These are phyloP conservation scores for Jamesozyma lodderae DNA, from an alignment of 805 yeast genomes.

Conservation along the genomic window DNA sequence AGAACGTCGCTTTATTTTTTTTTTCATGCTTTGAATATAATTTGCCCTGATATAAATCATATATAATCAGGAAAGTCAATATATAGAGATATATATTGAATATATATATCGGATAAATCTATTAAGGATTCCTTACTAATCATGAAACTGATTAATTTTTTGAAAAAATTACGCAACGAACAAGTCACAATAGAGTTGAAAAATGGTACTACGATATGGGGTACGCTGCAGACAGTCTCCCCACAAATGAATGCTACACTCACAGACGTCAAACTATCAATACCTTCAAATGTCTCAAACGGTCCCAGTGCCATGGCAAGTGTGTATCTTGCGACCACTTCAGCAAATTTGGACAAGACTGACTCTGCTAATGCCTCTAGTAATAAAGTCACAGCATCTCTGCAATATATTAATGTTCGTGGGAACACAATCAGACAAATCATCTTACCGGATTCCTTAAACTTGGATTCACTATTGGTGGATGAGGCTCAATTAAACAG, in stretches of 20 bases:
- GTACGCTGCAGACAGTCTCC: constrained; percentile 74
- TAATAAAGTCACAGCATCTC: constrained; percentile 41
- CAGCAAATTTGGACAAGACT: constrained; percentile 3
- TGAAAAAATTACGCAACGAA: constrained; percentile 79
- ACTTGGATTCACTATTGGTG: constrained; percentile 54
- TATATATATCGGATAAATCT: too few species aligned
- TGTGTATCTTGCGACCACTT: constrained; percentile 16
- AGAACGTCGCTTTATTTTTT: too few species aligned
- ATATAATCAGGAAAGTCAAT: too few species aligned
- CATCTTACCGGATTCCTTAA: constrained; percentile 75
- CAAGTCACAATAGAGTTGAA: constrained; percentile 85
- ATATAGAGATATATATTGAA: too few species aligned
- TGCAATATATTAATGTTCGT: constrained; percentile 76
- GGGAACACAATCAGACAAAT: constrained; percentile 85
- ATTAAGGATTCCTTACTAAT: background rate
- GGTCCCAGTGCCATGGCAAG: constrained; percentile 23
- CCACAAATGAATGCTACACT: constrained; percentile 86
- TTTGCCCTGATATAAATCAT: too few species aligned
- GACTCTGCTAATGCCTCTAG: background rate
- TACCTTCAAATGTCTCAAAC: constrained; percentile 24
- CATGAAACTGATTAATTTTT: constrained; percentile 39
- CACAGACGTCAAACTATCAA: constrained; percentile 70
- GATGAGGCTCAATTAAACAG: constrained; percentile 31
- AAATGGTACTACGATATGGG: constrained; percentile 80
- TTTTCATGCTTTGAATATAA: too few species aligned